These are phyloP conservation scores for Cutaneotrichosporon daszewskae DNA, from an alignment of 1,284 basidiomycete genomes.

Conservation along the genomic window DNA sequence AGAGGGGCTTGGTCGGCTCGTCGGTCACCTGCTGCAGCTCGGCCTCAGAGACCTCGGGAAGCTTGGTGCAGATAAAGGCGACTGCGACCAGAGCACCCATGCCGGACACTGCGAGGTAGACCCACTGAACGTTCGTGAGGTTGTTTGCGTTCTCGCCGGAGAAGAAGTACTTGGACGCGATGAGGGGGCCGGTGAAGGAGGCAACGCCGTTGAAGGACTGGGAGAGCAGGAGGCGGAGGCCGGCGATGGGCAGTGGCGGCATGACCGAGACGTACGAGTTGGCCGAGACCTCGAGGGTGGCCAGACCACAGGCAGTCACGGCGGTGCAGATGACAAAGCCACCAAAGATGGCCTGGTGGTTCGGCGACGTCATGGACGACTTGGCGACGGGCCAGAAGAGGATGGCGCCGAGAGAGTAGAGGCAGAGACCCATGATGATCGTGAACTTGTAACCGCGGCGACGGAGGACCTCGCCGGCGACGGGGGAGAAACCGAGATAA, in stretches of 20 bases:
- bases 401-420: slow-evolving; percentile 68
- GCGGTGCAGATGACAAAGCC: slow-evolving; percentile 68
- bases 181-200: slow-evolving; percentile 70
- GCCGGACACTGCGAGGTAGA: slow-evolving; percentile 68
- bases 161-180: slow-evolving; percentile 71
- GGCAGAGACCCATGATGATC: slow-evolving; percentile 59
- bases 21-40: slow-evolving; percentile 31
- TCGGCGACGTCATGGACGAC: slow-evolving; percentile 37
- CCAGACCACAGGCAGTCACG: slow-evolving; percentile 59
- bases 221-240: slow-evolving; percentile 71
- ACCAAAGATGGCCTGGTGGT: slow-evolving; percentile 53
- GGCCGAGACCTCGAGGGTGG: slow-evolving; percentile 54
- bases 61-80: slow-evolving; percentile 64
- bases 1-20: slow-evolving; percentile 50
- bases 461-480: slow-evolving; percentile 46
- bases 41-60: slow-evolving; percentile 67
- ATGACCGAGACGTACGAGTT: slow-evolving; percentile 68
- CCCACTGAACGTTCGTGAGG: slow-evolving; percentile 71
- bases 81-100: slow-evolving; percentile 56
- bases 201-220: slow-evolving; percentile 78
- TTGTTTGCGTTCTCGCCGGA: slow-evolving; percentile 56
- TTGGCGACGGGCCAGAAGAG: slow-evolving; percentile 76
- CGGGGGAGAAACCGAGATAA: slow-evolving; percentile 54
- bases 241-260: slow-evolving; percentile 59
- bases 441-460: slow-evolving; percentile 50